Conservation (phyloP, 208 protist genomes). For the Acanthamoeba rhysodes region DNA sequence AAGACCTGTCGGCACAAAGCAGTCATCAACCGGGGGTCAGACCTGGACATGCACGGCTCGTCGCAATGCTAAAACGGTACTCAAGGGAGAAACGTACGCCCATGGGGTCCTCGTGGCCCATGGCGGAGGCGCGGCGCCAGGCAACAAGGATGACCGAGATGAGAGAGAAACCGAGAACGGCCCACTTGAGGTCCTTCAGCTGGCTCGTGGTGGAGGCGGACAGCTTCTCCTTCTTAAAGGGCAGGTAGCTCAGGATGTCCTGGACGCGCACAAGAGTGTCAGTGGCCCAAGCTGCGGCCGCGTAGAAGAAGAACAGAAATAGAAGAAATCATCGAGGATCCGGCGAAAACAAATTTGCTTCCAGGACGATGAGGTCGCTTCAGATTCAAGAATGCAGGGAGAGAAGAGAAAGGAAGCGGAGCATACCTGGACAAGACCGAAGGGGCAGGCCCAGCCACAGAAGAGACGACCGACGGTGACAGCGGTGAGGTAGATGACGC, state of each 20-base stretch:
- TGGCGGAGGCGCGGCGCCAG: constrained; percentile 26
- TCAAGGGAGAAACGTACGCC: not conserved
- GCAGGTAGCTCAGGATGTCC: constrained; percentile 74
- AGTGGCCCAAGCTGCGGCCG: not conserved
- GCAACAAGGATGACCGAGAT: constrained; percentile 47
- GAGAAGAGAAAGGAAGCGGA: not conserved
- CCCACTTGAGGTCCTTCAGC: constrained; percentile 75
- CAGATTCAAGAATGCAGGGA: not conserved
- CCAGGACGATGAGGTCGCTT: too few relatives aligned
- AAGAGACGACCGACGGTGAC: constrained; percentile 68
- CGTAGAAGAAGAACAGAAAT: not conserved
- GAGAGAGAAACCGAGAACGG: constrained; percentile 73
- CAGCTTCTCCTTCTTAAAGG: constrained; percentile 63
- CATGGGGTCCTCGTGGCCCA: constrained; percentile 41
- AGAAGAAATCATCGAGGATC: not conserved
- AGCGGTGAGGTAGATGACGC: constrained; percentile 75
- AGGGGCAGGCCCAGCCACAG: constrained; percentile 76
- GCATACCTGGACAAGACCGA: constrained; percentile 66
- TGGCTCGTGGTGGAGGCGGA: not conserved
- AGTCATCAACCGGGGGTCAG: not conserved
- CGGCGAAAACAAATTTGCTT: too few relatives aligned
- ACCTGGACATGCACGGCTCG: not conserved
- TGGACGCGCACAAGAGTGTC: not conserved
- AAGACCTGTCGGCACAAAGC: constrained; percentile 9
- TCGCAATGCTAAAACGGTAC: not conserved